A percentile compares a stretch with the other conserved stretches of the same genome.
Evolutionary conservation across 2,329 filamentous ascomycete species (phyloP).

Genomic region (Trichoderma koningiopsis): DNA sequence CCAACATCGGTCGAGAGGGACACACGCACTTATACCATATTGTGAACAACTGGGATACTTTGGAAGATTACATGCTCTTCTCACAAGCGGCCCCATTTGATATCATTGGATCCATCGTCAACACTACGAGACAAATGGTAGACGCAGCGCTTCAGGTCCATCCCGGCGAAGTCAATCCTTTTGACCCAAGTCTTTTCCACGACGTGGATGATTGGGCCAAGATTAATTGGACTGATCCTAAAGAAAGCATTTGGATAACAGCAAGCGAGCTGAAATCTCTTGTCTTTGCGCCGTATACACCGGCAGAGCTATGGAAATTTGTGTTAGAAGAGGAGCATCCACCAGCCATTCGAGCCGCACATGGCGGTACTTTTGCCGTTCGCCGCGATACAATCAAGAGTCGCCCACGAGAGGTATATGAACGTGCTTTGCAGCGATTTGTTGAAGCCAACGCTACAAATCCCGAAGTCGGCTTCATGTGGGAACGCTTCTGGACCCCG

Average conservation of each 20-base stretch:
- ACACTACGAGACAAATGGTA: slow-evolving; percentile 15
- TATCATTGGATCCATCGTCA: slow-evolving; percentile 8
- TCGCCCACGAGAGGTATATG: slow-evolving; percentile 14
- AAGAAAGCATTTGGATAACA: slow-evolving; percentile 24
- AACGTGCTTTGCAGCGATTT: slow-evolving; percentile 10
- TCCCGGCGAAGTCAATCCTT: slow-evolving; percentile 4
- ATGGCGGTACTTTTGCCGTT: slow-evolving; percentile 19
- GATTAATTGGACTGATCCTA: slow-evolving; percentile 20
- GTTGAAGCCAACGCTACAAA: slow-evolving; percentile 12
- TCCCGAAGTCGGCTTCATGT: slow-evolving; percentile 22
- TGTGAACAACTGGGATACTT: slow-evolving; percentile 3
- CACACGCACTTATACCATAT: slow-evolving; percentile 16
- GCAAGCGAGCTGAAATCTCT: neutral
- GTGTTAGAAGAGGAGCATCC: slow-evolving; percentile 13
- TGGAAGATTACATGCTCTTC: slow-evolving; percentile 23
- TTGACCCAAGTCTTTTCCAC: slow-evolving; percentile 12
- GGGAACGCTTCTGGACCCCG: slow-evolving; percentile 23
- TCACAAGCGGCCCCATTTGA: slow-evolving; percentile 17
- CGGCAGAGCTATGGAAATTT: slow-evolving; percentile 12
- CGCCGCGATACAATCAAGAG: slow-evolving; percentile 21
- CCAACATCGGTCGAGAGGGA: slow-evolving; percentile 21
- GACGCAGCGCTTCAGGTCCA: slow-evolving; percentile 1
- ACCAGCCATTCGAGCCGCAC: neutral
- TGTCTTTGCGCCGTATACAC: slow-evolving; percentile 6
- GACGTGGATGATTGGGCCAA: slow-evolving; percentile 13